phyloP scores from a whole-genome alignment of 2,329 filamentous ascomycete species.

The Fusarium sp. region DNA sequence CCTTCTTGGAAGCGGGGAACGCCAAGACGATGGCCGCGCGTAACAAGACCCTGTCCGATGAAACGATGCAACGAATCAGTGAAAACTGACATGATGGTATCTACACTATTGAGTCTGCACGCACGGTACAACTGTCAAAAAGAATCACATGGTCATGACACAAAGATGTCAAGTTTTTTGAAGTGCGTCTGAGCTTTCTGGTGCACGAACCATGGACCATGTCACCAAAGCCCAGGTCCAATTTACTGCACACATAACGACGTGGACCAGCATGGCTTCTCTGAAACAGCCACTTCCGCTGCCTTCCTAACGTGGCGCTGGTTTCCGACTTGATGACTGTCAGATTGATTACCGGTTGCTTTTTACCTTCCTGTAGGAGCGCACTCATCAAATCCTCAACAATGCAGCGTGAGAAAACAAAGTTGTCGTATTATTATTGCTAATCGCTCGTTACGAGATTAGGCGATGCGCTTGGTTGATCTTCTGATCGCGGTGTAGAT shows the following conservation, averaged over 20 bases:
- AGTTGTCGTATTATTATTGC: neutral
- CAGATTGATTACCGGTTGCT: constrained; percentile 16
- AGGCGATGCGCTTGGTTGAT: neutral
- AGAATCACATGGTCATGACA: neutral
- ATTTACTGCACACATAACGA: neutral
- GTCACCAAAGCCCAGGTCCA: neutral
- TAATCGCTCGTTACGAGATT: neutral
- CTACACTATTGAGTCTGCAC: neutral
- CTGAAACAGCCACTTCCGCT: constrained; percentile 16
- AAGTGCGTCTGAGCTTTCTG: neutral
- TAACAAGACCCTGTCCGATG: constrained; percentile 4
- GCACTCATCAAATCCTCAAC: neutral
- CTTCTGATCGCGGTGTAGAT: neutral
- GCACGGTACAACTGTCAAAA: neutral
- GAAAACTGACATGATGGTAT: neutral
- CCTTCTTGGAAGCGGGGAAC: constrained; percentile 16
- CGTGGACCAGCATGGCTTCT: neutral
- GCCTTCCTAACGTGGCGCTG: constrained; percentile 22
- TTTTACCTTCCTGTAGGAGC: neutral
- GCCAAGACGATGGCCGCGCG: constrained; percentile 21
- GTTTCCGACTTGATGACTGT: constrained; percentile 6
- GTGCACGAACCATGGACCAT: neutral
- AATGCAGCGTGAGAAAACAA: neutral
- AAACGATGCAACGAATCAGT: constrained; percentile 11
- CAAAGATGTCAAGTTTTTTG: neutral